Evolutionary conservation across 371 early-diverging fungal genomes (phyloP).

Genomic region (Choanephora cucurbitarum): DNA sequence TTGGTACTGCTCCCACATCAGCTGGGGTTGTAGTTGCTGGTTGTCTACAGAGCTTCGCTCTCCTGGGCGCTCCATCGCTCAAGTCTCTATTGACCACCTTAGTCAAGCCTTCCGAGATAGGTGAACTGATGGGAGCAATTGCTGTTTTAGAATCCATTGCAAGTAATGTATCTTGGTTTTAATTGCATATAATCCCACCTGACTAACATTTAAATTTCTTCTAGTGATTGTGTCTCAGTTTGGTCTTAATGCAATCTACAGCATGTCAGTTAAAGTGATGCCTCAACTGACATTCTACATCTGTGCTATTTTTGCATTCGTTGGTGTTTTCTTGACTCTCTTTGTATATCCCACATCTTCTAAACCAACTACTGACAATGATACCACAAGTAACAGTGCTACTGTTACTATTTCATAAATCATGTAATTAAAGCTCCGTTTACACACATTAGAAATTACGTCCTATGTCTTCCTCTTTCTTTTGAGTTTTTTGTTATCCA

Average conservation of each 20-base stretch:
- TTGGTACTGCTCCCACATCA: constrained; percentile 31
- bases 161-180: constrained; percentile 33
- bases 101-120: constrained; percentile 51
- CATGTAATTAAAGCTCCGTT: no score
- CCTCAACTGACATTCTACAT: constrained; percentile 50
- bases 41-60: constrained; percentile 35
- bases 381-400: no score
- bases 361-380: not conserved
- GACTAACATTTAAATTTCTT: constrained; percentile 2
- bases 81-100: constrained; percentile 45
- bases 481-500: no score
- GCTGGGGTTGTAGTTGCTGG: constrained; percentile 27
- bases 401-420: no score
- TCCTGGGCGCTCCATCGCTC: constrained; percentile 36
- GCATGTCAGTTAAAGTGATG: constrained; percentile 45
- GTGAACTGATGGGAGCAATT: constrained; percentile 50
- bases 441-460: no score
- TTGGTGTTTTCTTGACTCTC: constrained; percentile 3
- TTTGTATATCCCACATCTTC: constrained; percentile 8
- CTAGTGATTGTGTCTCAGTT: constrained; percentile 40
- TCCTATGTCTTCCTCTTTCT: no score
- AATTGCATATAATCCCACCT: not conserved
- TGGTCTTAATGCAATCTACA: constrained; percentile 43
- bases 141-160: constrained; percentile 53
- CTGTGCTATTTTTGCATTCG: constrained; percentile 18